Percentiles rank a stretch among this genome's conserved stretches.
phyloP scores from a whole-genome alignment of 2,329 filamentous ascomycete species.

The Leptographium wingfieldii region DNA sequence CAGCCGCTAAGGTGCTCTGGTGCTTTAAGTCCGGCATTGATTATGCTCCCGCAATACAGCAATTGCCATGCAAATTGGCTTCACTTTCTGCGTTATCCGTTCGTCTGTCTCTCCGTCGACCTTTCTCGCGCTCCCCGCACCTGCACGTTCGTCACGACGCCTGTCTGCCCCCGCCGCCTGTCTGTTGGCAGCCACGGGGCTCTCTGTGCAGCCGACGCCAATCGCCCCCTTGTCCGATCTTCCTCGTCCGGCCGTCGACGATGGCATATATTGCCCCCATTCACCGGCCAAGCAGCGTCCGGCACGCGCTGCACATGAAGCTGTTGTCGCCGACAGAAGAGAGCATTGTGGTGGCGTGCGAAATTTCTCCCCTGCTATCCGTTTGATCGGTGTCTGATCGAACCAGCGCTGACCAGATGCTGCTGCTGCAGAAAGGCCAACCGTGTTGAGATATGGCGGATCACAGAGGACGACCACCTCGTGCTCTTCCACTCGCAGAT shows the following conservation, averaged over 20 bases:
- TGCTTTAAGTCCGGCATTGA: neutral
- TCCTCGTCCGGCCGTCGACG: neutral
- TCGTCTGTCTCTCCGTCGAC: neutral
- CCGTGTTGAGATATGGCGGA: constrained; percentile 70
- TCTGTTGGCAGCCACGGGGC: neutral
- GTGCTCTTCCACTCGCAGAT: constrained; percentile 53
- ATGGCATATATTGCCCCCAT: constrained; percentile 97
- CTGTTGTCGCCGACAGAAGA: constrained; percentile 65
- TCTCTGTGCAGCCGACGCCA: neutral
- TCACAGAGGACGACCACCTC: constrained; percentile 52
- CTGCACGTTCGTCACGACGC: neutral
- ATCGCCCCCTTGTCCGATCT: neutral
- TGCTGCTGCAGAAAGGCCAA: constrained; percentile 56
- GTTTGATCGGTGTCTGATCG: neutral
- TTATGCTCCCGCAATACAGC: neutral
- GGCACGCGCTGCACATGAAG: constrained; percentile 72
- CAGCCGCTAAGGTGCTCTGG: neutral
- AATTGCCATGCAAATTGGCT: neutral
- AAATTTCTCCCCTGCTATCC: neutral
- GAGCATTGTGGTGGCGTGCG: constrained; percentile 74
- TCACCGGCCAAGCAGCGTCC: constrained; percentile 80
- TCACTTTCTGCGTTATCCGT: neutral
- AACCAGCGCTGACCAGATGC: neutral
- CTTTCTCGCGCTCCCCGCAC: neutral
- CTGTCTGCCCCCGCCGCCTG: neutral